Percentiles rank a stretch among this genome's conserved stretches.
Evolutionary conservation across 805 yeast species (phyloP).

Genomic region (Zygoascus bituminiphila): DNA sequence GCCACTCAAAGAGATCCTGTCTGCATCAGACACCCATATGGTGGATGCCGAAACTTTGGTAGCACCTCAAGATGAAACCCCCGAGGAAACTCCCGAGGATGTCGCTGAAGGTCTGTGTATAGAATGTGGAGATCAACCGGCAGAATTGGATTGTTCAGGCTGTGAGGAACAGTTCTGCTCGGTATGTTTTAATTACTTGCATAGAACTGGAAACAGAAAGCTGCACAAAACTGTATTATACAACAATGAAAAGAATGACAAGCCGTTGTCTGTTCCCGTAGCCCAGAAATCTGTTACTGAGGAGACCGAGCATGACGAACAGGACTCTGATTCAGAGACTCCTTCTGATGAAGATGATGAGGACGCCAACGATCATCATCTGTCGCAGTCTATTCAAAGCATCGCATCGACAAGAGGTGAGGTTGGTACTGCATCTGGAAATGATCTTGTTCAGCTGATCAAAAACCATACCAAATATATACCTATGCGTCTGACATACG

Average conservation of each 20-base stretch:
- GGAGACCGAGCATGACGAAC: slow-evolving; percentile 7
- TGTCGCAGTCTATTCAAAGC: slow-evolving; percentile 6
- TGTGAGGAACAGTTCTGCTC: slow-evolving; percentile 64
- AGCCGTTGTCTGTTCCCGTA: slow-evolving; percentile 9
- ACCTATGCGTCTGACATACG: slow-evolving; percentile 59
- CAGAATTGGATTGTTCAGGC: slow-evolving; percentile 49
- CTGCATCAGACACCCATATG: slow-evolving; percentile 12
- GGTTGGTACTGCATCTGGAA: slow-evolving; percentile 8
- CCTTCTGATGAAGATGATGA: slow-evolving; percentile 9
- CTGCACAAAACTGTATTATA: slow-evolving; percentile 15
- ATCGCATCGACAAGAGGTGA: slow-evolving; percentile 16
- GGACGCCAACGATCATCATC: slow-evolving; percentile 9
- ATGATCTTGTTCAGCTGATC: slow-evolving; percentile 16
- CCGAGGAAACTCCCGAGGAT: slow-evolving; percentile 3
- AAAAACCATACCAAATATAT: slow-evolving; percentile 42
- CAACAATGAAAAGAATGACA: slow-evolving; percentile 14
- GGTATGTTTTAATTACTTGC: slow-evolving; percentile 61
- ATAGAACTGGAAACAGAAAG: slow-evolving; percentile 47
- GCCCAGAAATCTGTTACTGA: slow-evolving; percentile 6
- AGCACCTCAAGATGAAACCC: slow-evolving; percentile 25
- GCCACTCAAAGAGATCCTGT: slow-evolving; percentile 5
- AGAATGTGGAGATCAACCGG: slow-evolving; percentile 68
- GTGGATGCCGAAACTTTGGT: slow-evolving; percentile 28
- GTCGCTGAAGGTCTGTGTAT: slow-evolving; percentile 39
- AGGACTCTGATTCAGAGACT: neutral